Conservation (phyloP, 331 rosid species). For the Malus hybrid region DNA sequence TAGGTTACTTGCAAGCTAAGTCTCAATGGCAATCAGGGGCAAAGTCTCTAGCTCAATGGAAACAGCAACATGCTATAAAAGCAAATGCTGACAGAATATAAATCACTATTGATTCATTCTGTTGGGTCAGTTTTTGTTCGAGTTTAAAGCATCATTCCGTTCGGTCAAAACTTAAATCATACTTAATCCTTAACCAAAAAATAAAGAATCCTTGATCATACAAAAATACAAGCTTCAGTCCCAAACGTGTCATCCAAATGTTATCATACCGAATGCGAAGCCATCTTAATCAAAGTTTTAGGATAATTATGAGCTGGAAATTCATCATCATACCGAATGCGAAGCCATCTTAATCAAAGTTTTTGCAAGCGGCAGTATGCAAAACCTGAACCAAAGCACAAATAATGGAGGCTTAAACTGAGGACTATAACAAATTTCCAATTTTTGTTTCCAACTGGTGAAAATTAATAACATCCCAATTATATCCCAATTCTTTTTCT, state of each 20-base stretch:
- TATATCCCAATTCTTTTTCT: background rate
- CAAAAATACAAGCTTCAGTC: too few species aligned
- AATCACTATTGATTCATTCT: too few species aligned
- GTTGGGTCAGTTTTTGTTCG: too few species aligned
- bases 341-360: constrained; percentile 43
- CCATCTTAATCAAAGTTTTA: too few species aligned
- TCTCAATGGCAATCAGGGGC: background rate
- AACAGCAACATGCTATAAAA: background rate
- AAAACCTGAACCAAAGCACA: constrained; percentile 39
- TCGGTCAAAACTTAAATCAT: too few species aligned
- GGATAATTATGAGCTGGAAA: background rate
- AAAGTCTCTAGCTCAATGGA: background rate
- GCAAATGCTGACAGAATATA: too few species aligned
- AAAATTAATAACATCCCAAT: background rate
- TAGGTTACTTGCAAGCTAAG: background rate
- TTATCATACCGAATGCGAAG: too few species aligned
- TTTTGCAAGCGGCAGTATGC: constrained; percentile 58
- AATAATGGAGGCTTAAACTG: background rate
- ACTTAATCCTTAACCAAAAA: too few species aligned
- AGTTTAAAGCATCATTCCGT: too few species aligned
- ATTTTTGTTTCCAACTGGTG: too few species aligned
- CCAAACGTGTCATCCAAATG: background rate
- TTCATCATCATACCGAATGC: constrained; percentile 56
- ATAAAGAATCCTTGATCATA: too few species aligned
- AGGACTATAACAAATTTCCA: background rate